Conservation (phyloP, 2,329 filamentous ascomycete species). For the Colletotrichum simmondsii region DNA sequence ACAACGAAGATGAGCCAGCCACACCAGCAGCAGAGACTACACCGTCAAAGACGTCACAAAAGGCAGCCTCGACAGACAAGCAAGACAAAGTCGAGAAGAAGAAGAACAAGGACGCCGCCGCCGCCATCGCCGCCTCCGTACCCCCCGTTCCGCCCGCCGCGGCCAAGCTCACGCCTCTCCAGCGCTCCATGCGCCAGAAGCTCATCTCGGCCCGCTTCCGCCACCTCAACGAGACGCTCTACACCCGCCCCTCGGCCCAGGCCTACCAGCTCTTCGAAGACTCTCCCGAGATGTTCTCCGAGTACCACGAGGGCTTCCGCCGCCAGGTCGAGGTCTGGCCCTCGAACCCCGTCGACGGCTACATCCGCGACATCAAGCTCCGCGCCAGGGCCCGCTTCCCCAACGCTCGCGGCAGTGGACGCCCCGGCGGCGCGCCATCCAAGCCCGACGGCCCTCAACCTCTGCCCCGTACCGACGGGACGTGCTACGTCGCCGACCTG, state of each 20-base stretch:
- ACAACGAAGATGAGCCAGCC: constrained; percentile 16
- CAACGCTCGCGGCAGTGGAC: constrained; percentile 10
- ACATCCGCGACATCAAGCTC: constrained; percentile 76
- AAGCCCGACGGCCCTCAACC: constrained; percentile 50
- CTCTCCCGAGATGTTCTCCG: constrained; percentile 91
- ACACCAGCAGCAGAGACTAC: not conserved
- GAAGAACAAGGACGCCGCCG: constrained; percentile 34
- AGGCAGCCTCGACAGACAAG: constrained; percentile 15
- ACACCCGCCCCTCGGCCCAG: constrained; percentile 87
- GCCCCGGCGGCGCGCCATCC: constrained; percentile 34
- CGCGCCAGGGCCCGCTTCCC: constrained; percentile 68
- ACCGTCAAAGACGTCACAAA: constrained; percentile 32
- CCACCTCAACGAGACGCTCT: constrained; percentile 95
- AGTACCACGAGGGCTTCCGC: constrained; percentile 97
- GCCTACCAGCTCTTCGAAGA: constrained; percentile 85
- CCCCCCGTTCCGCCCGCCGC: constrained; percentile 54
- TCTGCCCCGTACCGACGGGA: constrained; percentile 77
- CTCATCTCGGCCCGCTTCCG: constrained; percentile 95
- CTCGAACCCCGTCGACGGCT: constrained; percentile 92
- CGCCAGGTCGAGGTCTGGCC: constrained; percentile 97
- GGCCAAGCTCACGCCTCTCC: constrained; percentile 85
- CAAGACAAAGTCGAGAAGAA: constrained; percentile 31
- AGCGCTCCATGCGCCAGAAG: constrained; percentile 94
- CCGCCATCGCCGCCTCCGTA: constrained; percentile 37
- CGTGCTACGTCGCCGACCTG: constrained; percentile 86